Percentiles rank a stretch among this genome's conserved stretches.
These are phyloP conservation scores for Globisporangium spinosum DNA, from an alignment of 352 stramenopile genomes.

Conservation along the genomic window DNA sequence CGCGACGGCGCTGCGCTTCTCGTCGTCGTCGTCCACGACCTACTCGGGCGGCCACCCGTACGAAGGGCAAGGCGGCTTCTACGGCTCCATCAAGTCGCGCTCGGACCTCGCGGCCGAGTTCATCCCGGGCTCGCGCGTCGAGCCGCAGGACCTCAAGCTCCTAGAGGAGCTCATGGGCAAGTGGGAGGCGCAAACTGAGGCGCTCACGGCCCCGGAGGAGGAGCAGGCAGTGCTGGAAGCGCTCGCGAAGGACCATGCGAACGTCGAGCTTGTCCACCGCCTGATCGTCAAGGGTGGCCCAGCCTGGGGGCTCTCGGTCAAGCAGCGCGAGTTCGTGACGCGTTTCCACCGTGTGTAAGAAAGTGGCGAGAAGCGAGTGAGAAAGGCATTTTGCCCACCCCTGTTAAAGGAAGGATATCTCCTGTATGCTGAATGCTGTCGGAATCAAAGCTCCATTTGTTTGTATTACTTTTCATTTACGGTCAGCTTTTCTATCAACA, in stretches of 20 bases:
- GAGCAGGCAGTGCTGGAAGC: conserved; percentile 37
- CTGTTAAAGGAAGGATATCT: too few relatives aligned
- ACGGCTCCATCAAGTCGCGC: conserved; percentile 80
- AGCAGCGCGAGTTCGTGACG: conserved; percentile 70
- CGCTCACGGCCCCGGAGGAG: conserved; percentile 33
- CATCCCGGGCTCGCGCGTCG: conserved; percentile 54
- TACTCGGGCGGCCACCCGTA: conserved; percentile 88
- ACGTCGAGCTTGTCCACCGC: conserved; percentile 47
- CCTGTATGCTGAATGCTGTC: not conserved
- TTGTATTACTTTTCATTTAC: not conserved
- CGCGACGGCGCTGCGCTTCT: not conserved
- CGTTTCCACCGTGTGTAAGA: conserved; percentile 33
- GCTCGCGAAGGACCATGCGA: conserved; percentile 38
- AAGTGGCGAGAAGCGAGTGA: not conserved
- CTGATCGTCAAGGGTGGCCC: conserved; percentile 69
- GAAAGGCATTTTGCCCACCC: not conserved
- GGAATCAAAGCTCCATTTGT: conserved; percentile 14
- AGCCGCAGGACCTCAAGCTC: conserved; percentile 53
- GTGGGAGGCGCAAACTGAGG: conserved; percentile 40
- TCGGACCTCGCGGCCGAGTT: conserved; percentile 67
- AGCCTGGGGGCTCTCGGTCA: conserved; percentile 70
- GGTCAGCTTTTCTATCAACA: not conserved
- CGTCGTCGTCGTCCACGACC: conserved; percentile 48
- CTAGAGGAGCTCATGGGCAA: conserved; percentile 59
- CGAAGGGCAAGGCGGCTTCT: conserved; percentile 89